phyloP scores from a whole-genome alignment of 129 eudicot genomes.

The Chrysanthemum makinoi region DNA sequence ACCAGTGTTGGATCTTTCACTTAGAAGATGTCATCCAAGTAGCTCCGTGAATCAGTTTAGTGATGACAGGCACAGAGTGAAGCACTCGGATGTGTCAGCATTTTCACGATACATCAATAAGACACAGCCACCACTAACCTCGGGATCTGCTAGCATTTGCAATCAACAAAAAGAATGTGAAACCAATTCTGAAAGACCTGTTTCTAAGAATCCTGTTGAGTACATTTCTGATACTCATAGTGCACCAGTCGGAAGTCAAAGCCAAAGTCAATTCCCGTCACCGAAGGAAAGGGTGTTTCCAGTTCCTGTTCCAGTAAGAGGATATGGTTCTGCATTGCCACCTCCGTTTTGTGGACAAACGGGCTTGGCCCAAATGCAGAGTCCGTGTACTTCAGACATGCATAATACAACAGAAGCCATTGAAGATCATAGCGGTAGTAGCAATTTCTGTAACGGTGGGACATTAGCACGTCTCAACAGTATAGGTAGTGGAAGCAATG shows the following conservation, averaged over 20 bases:
- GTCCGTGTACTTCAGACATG: constrained; percentile 44
- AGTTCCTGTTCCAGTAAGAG: constrained; percentile 54
- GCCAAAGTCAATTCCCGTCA: constrained; percentile 28
- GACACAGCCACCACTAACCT: constrained; percentile 37
- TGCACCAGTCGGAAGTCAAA: constrained; percentile 26
- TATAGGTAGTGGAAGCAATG: constrained; percentile 44
- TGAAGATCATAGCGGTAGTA: constrained; percentile 61
- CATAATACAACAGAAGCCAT: constrained; percentile 34
- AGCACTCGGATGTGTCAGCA: constrained; percentile 81
- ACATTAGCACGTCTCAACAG: constrained; percentile 39
- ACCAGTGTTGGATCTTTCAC: constrained; percentile 71
- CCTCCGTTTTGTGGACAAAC: constrained; percentile 45
- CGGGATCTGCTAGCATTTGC: constrained; percentile 48
- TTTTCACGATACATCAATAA: constrained; percentile 69
- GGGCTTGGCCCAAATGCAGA: constrained; percentile 38
- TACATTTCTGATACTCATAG: constrained; percentile 38
- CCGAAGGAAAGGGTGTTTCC: constrained; percentile 46
- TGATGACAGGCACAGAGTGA: constrained; percentile 52
- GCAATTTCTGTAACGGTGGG: constrained; percentile 52
- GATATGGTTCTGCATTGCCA: constrained; percentile 46
- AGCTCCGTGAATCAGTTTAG: constrained; percentile 61
- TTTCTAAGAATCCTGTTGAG: constrained; percentile 37
- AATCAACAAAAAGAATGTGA: constrained; percentile 54
- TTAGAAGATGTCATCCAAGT: constrained; percentile 62
- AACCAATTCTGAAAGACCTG: constrained; percentile 42